Conservation (phyloP, 176 grass and related monocot species). For the Echinochloa phyllopogon region DNA sequence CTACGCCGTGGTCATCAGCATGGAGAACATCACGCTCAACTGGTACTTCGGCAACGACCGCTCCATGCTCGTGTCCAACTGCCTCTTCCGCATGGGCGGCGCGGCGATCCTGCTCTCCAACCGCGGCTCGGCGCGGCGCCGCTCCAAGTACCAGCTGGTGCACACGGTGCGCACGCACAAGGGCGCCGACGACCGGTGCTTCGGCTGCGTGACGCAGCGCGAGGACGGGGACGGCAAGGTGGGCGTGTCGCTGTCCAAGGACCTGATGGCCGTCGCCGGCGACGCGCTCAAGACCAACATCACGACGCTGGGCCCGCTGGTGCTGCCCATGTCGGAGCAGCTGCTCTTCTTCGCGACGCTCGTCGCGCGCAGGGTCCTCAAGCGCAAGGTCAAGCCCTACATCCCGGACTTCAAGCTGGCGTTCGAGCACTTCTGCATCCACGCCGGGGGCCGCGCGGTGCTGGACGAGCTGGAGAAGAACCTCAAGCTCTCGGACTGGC, state of each 20-base stretch:
- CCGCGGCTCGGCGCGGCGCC: not conserved
- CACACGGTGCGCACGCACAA: slow-evolving; percentile 70
- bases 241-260: slow-evolving; percentile 61
- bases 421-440: slow-evolving; percentile 82
- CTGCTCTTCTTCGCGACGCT: slow-evolving; percentile 68
- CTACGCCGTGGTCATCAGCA: slow-evolving; percentile 63
- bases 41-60: slow-evolving; percentile 65
- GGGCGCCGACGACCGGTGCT: slow-evolving; percentile 58
- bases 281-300: slow-evolving; percentile 69
- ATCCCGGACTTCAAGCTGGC: slow-evolving; percentile 82
- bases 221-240: slow-evolving; percentile 43
- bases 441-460: slow-evolving; percentile 61
- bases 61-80: slow-evolving; percentile 67
- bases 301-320: slow-evolving; percentile 57
- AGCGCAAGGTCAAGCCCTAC: slow-evolving; percentile 57
- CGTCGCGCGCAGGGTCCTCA: slow-evolving; percentile 34
- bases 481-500: slow-evolving; percentile 57
- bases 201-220: slow-evolving; percentile 47
- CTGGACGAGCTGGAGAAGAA: slow-evolving; percentile 69
- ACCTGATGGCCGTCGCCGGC: slow-evolving; percentile 59
- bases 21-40: slow-evolving; percentile 69
- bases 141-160: slow-evolving; percentile 70
- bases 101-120: slow-evolving; percentile 55
- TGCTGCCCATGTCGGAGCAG: slow-evolving; percentile 63
- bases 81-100: slow-evolving; percentile 66